Base-by-base conservation (phyloP, 179 eudicot species). In the Carnegiea gigantea region DNA sequence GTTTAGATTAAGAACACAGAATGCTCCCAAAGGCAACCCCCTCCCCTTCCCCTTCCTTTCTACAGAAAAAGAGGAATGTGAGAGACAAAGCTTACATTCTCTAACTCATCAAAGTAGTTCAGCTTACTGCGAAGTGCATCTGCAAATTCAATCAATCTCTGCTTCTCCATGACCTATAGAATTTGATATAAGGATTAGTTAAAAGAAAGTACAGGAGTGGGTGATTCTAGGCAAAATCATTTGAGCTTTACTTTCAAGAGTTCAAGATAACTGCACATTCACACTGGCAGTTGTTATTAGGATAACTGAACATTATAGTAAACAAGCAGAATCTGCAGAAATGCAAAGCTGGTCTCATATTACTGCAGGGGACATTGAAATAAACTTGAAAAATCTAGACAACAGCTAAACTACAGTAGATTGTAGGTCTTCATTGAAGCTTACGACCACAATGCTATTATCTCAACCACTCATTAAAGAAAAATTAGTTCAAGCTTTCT, bases 91-190 rank as follows among this genome's bases (percentile, higher is more conserved):
- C 99, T 90, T 91, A 96, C 99, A 87, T 93, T 96, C 86, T 96
- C 99, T 85, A 96, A 87, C 87, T 93, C 97, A 86, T 96, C 99
- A 53, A 96, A 96, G 89, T 93, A 96, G 84, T 91, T 94, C 82
- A 96, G 96, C 89, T 93, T 96, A 76, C 85, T 88, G 60, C 94
- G 98, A 89, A 96, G 97, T 78, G 99, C 98, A 81, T 94, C 98
- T 18, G 98, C 97, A 86, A 92, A 96, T 86, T 93, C 99, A 83
- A 94, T 89, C 84, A 94, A 83, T 86, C 93, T 91, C 86, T 94
- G 97, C 90, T 94, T 96, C 88, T 96, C 99, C 78, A 96, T 83
- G 46, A 96, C 84, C 99, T 96, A 93, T 86, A 87, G 85, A 80
- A 75, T 62, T 44, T 23, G 44, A 71, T 78, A 67, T 48, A 68